Evolutionary conservation across 768 basidiomycete genomes (phyloP).

Genomic region (Nidularia pulvinata): DNA sequence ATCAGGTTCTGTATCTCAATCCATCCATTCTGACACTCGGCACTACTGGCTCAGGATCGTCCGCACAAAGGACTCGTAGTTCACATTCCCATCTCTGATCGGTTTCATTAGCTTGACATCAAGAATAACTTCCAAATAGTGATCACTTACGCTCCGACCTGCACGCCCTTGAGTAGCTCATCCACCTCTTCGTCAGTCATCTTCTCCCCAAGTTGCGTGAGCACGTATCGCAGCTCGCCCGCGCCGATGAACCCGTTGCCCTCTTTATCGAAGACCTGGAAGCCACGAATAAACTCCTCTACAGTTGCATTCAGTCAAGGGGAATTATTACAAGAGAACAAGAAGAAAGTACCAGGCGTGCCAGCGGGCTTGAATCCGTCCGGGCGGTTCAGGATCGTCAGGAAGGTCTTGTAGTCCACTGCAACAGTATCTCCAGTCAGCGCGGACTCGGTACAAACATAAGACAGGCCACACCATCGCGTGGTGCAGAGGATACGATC

Average conservation of each 20-base stretch:
- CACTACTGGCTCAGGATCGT: conserved; percentile 85
- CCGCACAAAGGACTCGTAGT: conserved; percentile 96
- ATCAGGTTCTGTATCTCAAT: no score
- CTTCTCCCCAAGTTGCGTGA: conserved; percentile 98
- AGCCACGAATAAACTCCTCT: conserved; percentile 99
- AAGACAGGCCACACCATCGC: conserved; percentile 58
- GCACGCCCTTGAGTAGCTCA: conserved; percentile 94
- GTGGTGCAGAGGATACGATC: conserved; percentile 69
- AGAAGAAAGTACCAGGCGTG: conserved; percentile 70
- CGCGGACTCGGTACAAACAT: no score
- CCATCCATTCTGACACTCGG: no score
- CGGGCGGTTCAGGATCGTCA: conserved; percentile 89
- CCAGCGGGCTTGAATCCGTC: conserved; percentile 98
- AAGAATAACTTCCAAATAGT: conserved; percentile 1
- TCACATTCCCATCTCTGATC: conserved; percentile 90
- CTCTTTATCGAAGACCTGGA: conserved; percentile 98
- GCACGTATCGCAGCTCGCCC: conserved; percentile 89
- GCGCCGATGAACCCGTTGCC: conserved; percentile 92
- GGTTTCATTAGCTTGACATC: conserved; percentile 5
- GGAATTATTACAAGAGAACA: not conserved
- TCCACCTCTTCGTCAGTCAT: conserved; percentile 98
- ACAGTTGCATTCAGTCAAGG: conserved; percentile 1
- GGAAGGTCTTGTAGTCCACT: conserved; percentile 95
- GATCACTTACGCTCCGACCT: conserved; percentile 76
- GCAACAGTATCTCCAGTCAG: not conserved